phyloP scores from a whole-genome alignment of 345 rosid species.

The Rhizophora apiculata region DNA sequence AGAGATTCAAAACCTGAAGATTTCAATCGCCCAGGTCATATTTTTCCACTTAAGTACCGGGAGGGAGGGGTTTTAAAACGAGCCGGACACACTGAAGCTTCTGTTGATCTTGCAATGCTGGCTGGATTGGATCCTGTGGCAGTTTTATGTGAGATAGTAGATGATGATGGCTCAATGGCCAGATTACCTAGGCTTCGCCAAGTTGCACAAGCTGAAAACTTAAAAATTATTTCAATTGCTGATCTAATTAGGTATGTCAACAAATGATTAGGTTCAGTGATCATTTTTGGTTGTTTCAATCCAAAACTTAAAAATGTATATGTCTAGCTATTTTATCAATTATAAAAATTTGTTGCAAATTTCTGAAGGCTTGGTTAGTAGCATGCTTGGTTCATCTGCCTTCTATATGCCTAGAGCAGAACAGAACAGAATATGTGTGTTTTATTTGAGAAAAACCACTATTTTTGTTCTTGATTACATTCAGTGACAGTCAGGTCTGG shows the following conservation, averaged over 20 bases:
- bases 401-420: background rate
- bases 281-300: background rate
- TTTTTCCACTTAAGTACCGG: conserved; percentile 32
- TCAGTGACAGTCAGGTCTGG: no score
- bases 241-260: conserved; percentile 27
- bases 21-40: conserved; percentile 35
- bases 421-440: background rate
- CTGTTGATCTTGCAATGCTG: conserved; percentile 28
- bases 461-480: no score
- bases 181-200: conserved; percentile 32
- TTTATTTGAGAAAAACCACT: no score
- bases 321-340: background rate
- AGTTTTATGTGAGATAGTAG: conserved; percentile 34
- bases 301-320: background rate
- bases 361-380: background rate
- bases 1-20: conserved; percentile 27
- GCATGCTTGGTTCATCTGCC: conserved; percentile 1
- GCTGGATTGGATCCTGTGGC: conserved; percentile 35
- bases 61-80: conserved; percentile 34
- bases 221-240: conserved; percentile 28
- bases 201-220: conserved; percentile 25
- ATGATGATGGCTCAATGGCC: conserved; percentile 37
- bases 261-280: background rate
- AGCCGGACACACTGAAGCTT: conserved; percentile 37
- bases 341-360: background rate